These are phyloP conservation scores for Capronia americana DNA, from an alignment of 2,329 filamentous ascomycete species.

Conservation along the genomic window DNA sequence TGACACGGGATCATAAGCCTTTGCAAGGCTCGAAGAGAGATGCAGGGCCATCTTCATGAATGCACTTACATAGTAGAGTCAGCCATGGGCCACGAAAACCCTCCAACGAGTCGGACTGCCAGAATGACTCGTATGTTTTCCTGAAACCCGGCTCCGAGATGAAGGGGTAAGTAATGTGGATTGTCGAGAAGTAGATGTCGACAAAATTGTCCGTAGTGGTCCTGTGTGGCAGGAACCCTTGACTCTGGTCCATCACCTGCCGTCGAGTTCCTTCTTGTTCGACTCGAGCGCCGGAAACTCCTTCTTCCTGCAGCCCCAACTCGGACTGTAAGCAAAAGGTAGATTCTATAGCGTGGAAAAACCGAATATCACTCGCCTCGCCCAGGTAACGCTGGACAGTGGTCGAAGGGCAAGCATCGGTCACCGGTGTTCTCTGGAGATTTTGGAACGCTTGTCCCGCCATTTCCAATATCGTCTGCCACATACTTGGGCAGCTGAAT, in stretches of 20 bases:
- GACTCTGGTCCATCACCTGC: background rate
- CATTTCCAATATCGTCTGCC: constrained; percentile 34
- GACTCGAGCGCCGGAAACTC: too few species aligned
- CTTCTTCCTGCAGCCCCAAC: too few species aligned
- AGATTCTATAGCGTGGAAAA: constrained; percentile 46
- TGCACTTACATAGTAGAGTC: constrained; percentile 39
- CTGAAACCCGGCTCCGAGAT: constrained; percentile 40
- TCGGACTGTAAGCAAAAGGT: too few species aligned
- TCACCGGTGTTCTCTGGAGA: background rate
- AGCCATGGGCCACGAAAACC: constrained; percentile 38
- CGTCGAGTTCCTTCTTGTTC: constrained; percentile 30
- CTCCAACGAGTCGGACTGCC: constrained; percentile 31
- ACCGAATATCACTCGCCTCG: constrained; percentile 49
- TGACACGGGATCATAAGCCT: too few species aligned
- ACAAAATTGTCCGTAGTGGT: constrained; percentile 36
- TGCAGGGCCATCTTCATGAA: too few species aligned
- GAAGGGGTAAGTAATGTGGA: constrained; percentile 48
- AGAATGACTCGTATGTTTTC: constrained; percentile 34
- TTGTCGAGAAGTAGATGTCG: constrained; percentile 46
- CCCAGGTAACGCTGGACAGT: constrained; percentile 45
- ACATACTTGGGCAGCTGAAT: constrained; percentile 25
- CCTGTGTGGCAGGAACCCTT: constrained; percentile 30
- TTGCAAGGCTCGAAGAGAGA: too few species aligned
- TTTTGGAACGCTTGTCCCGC: constrained; percentile 24
- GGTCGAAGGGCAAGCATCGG: constrained; percentile 29